Evolutionary conservation across 495 filamentous ascomycete species (phyloP), one percentile per base, ranked within the genome.

Genomic region (Lepraria neglecta): DNA sequence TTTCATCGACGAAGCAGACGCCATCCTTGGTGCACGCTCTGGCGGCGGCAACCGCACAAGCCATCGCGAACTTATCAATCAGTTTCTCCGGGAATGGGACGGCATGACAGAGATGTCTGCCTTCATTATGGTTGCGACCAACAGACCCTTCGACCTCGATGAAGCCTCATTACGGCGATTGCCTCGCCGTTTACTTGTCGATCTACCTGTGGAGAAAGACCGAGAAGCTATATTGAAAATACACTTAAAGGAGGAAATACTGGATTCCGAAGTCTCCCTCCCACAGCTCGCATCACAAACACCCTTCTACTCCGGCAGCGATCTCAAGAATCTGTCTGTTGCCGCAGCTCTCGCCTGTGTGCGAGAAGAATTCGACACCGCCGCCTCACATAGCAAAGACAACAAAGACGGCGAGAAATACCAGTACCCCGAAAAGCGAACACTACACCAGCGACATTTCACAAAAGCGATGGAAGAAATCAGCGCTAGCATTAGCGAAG

Each of bases 51-150:
- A 84, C 60, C 70, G 80, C 2, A 82, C 80, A 14, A 84, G 77
- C 10, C 89, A 94, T 69, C 84, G 94, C 48, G 94, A 97, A 74
- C 85, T 94, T 50, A 95, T 98, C 75, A 98, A 97, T 64, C 92
- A 97, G 71, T 98, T 97, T 71, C 76, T 98, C 42, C 84, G 90
- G n/a, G 94, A 97, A 72, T 98, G 94, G 94, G 94, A 97, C 66
- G 94, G 95, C 17, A 87, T 98, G 81, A 87, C 84, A 45, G 86
- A 90, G 64, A 78, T 84, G 51, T 87, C 87, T 7, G 90, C 92
- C 3, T 97, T 98, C 73, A 95, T 98, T 71, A 97, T 98, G 95
- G 91, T 97, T 0, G 94, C 94, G n/a, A 96, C 91, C 14, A 97
- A 97, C 70, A 78, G 92, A 15, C 92, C 92, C 0, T 96, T 96